phyloP scores from a whole-genome alignment of 495 filamentous ascomycete genomes.

The Penicillium longicatenatum region DNA sequence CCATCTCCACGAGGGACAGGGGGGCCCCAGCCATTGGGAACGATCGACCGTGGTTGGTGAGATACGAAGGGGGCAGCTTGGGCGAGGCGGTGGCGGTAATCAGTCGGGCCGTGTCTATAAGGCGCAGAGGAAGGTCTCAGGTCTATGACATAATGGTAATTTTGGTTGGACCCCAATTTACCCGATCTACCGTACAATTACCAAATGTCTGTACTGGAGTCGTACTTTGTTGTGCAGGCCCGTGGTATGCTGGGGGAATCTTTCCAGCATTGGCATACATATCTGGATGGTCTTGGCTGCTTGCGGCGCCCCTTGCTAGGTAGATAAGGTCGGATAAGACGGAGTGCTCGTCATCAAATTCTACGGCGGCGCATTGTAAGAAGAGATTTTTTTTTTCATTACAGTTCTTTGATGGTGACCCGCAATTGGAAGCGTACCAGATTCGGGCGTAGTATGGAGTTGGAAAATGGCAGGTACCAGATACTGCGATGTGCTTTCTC shows the following conservation, averaged over 20 bases:
- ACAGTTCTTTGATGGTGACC: not conserved
- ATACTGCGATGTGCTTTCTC: not conserved
- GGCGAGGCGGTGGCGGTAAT: constrained; percentile 16
- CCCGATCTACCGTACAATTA: not conserved
- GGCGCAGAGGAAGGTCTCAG: not conserved
- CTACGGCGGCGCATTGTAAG: not conserved
- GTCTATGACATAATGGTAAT: constrained; percentile 25
- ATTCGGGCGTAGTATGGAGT: constrained; percentile 1
- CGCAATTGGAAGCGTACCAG: constrained; percentile 6
- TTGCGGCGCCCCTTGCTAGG: constrained; percentile 27
- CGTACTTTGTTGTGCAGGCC: not conserved
- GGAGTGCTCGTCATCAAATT: not conserved
- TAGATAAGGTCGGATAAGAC: constrained; percentile 1
- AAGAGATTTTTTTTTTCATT: constrained; percentile 3
- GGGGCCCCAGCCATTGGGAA: constrained; percentile 10
- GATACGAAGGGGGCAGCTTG: constrained; percentile 29
- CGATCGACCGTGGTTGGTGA: constrained; percentile 24
- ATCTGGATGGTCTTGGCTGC: constrained; percentile 17
- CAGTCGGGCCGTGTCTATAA: constrained; percentile 18
- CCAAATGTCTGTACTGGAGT: not conserved
- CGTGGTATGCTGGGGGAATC: constrained; percentile 6
- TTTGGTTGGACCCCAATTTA: constrained; percentile 7
- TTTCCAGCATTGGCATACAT: constrained; percentile 20
- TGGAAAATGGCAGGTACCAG: constrained; percentile 1
- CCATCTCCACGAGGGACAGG: constrained; percentile 26